Percentiles rank a stretch among this genome's conserved stretches.
Conservation (phyloP, 495 filamentous ascomycete genomes). For the Trichoderma asperelloides region DNA sequence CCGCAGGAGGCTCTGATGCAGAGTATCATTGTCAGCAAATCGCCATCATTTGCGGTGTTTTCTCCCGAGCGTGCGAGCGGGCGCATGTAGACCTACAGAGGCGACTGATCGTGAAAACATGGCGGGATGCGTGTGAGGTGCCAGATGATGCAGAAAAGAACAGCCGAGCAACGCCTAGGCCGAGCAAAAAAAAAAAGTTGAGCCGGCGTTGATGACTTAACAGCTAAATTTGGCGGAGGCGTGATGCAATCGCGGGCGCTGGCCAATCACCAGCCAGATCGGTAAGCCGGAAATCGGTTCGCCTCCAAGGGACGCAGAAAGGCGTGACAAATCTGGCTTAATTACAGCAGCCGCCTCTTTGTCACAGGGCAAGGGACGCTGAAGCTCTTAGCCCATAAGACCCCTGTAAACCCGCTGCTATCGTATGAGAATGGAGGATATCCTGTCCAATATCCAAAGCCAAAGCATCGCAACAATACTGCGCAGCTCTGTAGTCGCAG, state of each 20-base stretch:
- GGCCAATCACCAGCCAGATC: background rate
- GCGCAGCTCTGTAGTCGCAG: background rate
- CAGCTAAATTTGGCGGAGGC: background rate
- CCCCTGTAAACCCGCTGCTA: too few relatives aligned
- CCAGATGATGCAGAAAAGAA: background rate
- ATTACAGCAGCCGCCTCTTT: background rate
- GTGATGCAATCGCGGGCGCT: conserved; percentile 1
- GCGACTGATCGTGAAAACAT: conserved; percentile 6
- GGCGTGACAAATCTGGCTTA: background rate
- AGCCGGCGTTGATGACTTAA: background rate
- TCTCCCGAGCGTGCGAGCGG: too few relatives aligned
- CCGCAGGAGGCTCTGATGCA: conserved; percentile 20
- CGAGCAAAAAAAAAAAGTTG: background rate
- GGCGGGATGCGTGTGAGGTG: background rate
- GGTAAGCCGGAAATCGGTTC: background rate
- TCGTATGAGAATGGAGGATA: too few relatives aligned
- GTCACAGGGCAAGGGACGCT: background rate
- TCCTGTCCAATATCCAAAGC: too few relatives aligned
- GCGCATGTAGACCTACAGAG: background rate
- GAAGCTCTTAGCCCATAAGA: too few relatives aligned
- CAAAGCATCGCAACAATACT: too few relatives aligned
- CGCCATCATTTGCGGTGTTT: too few relatives aligned
- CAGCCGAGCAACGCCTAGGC: background rate
- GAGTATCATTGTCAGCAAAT: background rate
- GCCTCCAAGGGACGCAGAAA: background rate